Conservation (phyloP, 108 stramenopile genomes). For the Aureococcus anophagefferens region DNA sequence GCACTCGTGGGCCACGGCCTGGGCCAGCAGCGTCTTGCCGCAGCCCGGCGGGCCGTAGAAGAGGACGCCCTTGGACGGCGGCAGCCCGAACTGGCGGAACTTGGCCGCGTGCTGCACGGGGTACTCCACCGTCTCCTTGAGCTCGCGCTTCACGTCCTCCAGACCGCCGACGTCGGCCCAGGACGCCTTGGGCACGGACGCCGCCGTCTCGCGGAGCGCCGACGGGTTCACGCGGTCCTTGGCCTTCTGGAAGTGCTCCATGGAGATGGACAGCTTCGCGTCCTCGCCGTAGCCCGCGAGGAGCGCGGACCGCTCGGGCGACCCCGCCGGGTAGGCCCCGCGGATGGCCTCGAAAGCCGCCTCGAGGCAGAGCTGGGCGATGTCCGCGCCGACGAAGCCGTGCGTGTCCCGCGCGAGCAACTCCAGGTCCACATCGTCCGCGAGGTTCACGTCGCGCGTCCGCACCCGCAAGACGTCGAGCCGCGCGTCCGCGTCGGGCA, state of each 20-base stretch:
- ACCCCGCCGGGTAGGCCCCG: not conserved
- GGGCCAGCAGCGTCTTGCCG: slow-evolving; percentile 94
- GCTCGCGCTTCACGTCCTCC: slow-evolving; percentile 95
- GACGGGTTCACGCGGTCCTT: slow-evolving; percentile 76
- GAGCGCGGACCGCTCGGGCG: not conserved
- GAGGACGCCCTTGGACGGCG: slow-evolving; percentile 78
- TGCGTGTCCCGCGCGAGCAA: slow-evolving; percentile 68
- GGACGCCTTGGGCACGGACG: slow-evolving; percentile 87
- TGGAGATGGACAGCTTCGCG: slow-evolving; percentile 29
- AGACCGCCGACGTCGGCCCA: slow-evolving; percentile 98
- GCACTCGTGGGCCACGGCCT: slow-evolving; percentile 96
- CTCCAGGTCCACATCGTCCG: slow-evolving; percentile 74
- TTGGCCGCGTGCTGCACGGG: slow-evolving; percentile 93
- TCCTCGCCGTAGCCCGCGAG: not conserved
- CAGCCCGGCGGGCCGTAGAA: slow-evolving; percentile 88
- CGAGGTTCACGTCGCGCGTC: slow-evolving; percentile 80
- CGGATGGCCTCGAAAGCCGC: slow-evolving; percentile 80
- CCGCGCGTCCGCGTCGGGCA: slow-evolving; percentile 81
- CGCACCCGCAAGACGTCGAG: slow-evolving; percentile 88
- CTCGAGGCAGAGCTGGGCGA: slow-evolving; percentile 85
- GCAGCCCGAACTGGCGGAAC: slow-evolving; percentile 81
- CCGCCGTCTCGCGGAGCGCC: slow-evolving; percentile 69
- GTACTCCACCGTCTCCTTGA: slow-evolving; percentile 93
- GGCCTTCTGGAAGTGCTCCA: slow-evolving; percentile 86
- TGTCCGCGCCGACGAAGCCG: slow-evolving; percentile 88